Evolutionary conservation across 345 rosid species (phyloP), one percentile per base, ranked within the genome.

Genomic region (Capsella bursapastoris): DNA sequence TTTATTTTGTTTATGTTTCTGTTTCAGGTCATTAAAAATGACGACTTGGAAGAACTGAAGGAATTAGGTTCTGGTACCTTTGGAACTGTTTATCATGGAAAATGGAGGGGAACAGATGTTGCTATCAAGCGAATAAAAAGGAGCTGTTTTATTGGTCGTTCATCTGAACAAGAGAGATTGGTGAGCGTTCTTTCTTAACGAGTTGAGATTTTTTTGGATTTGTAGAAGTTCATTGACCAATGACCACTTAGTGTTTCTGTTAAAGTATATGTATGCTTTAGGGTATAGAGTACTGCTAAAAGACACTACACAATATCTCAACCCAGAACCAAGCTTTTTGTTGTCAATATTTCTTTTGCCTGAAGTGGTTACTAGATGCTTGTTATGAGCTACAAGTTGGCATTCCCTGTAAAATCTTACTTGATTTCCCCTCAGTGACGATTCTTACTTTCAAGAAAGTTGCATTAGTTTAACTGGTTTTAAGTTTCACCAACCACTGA

Each of bases 21-120:
- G 55, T 78, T 72, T 68, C 66, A 96, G 99, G 82, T 96, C 71
- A 96, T 96, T 68, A 86, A 83, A 73, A 89, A 96, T 75, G 98
- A 92, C 63, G 99, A 96, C 82, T 90, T 96, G 77, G 98, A 92
- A 87, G 99, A 96, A 83, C 83, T 90, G 77, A 92, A 78, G 80
- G 99, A 92, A 74, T 73, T 96, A 58, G 99, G 99, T 80, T 92
- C 99, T 64, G 99, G 99, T 64, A 92, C 96, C 60, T 96, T 92
- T 89, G 99, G 99, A 72, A 96, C 98, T 44, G 97, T 96, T 50
- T 96, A 92, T 80, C 99, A 96, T 83, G 99, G 99, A 78, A 92
- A 96, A 82, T 96, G 99, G 99, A 90, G 95, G 66, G 99, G 99
- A 55, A 90, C 97, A n/a, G 98, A 96, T 86, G 98, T 96, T 64